Conservation (phyloP, 2,329 filamentous ascomycete genomes). For the Sarocladiaceae sp. region DNA sequence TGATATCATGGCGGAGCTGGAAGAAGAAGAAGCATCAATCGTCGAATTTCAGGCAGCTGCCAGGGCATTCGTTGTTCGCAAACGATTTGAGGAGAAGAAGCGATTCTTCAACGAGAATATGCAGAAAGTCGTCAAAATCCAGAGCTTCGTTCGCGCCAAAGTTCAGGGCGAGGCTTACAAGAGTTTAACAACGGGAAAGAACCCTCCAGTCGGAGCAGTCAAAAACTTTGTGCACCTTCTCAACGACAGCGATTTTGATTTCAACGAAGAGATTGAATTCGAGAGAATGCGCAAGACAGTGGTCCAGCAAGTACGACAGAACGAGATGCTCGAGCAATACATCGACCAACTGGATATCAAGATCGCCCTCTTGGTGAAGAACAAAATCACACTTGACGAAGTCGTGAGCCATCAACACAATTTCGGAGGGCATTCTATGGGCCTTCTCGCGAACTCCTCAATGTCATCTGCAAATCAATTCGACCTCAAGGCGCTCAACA, state of each 20-base stretch:
- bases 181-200: conserved; percentile 91
- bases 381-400: conserved; percentile 98
- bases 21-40: conserved; percentile 76
- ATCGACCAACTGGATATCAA: conserved; percentile 99
- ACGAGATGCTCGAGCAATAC: conserved; percentile 95
- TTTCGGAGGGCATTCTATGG: conserved; percentile 84
- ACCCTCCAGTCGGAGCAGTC: conserved; percentile 92
- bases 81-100: conserved; percentile 76
- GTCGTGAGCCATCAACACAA: conserved; percentile 96
- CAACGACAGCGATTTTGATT: conserved; percentile 98
- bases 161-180: conserved; percentile 98
- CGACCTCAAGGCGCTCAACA: conserved; percentile 95
- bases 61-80: conserved; percentile 69
- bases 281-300: conserved; percentile 93
- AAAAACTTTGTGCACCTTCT: conserved; percentile 97
- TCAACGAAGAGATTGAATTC: conserved; percentile 97
- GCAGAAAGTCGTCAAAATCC: conserved; percentile 98
- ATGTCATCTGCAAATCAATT: conserved; percentile 89
- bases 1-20: conserved; percentile 69
- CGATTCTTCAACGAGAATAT: conserved; percentile 93
- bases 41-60: conserved; percentile 70
- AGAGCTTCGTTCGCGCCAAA: conserved; percentile 91
- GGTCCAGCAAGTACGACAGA: conserved; percentile 93
- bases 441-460: conserved; percentile 80
- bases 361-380: conserved; percentile 96